Base-by-base conservation (phyloP, 1,284 basidiomycete species). In the Pascua guehoae region DNA sequence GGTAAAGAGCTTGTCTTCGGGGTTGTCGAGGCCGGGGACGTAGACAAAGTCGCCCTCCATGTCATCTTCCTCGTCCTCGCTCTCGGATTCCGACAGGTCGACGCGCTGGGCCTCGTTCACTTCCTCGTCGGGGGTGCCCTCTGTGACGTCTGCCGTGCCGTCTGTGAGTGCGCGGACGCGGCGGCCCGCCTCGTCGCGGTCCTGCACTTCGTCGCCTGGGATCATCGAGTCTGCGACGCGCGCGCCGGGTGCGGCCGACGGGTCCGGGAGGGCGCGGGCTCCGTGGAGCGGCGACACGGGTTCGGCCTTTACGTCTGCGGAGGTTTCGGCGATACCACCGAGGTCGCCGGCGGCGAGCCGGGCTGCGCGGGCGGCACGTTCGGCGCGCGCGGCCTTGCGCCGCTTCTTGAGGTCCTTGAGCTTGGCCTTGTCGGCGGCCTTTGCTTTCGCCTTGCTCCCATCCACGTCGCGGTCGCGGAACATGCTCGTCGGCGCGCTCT, bases 401-500 rank as follows among this genome's bases (percentile, higher is more conserved):
- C 60, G 47, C 51, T 59, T 53, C 42, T 62, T 58, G 16, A 56
- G 42, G n/a, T 61, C 61, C 53, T 65, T 66, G 39, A 60, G 38
- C 72, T 80, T 79, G 42, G 63, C 72, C 60, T 78, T 75, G 48
- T 63, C 68, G 36, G 76, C 54, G 17, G 47, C 79, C 63, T 73
- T 63, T 12, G 57, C 57, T 47, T 56, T 56, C 11, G 64, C 64
- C 24, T 79, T 83, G 44, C 66, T 69, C n/a, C 68, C 64, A 49
- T 68, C 66, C 50, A 72, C 64, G 32, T 69, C 67, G 8, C 75
- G 65, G 44, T 82, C 85, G 51, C 80, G 81, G 56, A 62, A 66
- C 10, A 94, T 71, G 57, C 83, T 85, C 65, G 92, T 90, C 0
- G 91, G 91, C 3, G 91, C 91, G 81, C 89, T 89, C 82, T 88